These are phyloP conservation scores for Axilococcus clingmanii DNA, from an alignment of 139 green algal genomes.

Conservation along the genomic window DNA sequence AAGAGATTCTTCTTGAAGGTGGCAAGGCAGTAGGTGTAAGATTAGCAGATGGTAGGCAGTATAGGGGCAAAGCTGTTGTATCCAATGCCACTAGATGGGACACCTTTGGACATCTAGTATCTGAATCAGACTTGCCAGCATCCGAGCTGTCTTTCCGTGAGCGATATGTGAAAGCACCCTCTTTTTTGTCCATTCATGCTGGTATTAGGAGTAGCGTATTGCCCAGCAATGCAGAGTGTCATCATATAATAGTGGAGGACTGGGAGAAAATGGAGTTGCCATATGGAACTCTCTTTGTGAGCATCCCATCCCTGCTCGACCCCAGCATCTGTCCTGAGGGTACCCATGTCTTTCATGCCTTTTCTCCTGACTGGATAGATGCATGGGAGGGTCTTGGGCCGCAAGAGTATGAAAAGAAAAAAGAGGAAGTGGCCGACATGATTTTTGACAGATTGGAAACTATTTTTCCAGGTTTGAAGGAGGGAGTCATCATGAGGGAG, in stretches of 20 bases:
- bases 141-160: conserved; percentile 40
- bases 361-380: conserved; percentile 94
- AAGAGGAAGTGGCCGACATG: conserved; percentile 59
- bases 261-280: conserved; percentile 77
- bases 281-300: conserved; percentile 87
- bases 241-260: conserved; percentile 92
- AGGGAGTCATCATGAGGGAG: conserved; percentile 41
- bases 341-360: conserved; percentile 86
- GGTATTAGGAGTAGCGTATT: conserved; percentile 65
- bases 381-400: conserved; percentile 40
- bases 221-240: conserved; percentile 50
- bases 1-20: conserved; percentile 63
- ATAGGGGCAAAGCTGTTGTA: conserved; percentile 62
- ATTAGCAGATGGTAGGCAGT: conserved; percentile 69
- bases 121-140: conserved; percentile 54
- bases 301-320: conserved; percentile 88
- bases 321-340: conserved; percentile 64
- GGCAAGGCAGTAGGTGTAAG: conserved; percentile 54
- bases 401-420: conserved; percentile 59
- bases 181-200: conserved; percentile 89
- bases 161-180: conserved; percentile 87
- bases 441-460: conserved; percentile 73
- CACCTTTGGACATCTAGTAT: conserved; percentile 78
- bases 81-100: conserved; percentile 96
- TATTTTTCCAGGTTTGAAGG: conserved; percentile 68